phyloP scores from a whole-genome alignment of 1,284 basidiomycete species.

The Heterobasidion annosum region DNA sequence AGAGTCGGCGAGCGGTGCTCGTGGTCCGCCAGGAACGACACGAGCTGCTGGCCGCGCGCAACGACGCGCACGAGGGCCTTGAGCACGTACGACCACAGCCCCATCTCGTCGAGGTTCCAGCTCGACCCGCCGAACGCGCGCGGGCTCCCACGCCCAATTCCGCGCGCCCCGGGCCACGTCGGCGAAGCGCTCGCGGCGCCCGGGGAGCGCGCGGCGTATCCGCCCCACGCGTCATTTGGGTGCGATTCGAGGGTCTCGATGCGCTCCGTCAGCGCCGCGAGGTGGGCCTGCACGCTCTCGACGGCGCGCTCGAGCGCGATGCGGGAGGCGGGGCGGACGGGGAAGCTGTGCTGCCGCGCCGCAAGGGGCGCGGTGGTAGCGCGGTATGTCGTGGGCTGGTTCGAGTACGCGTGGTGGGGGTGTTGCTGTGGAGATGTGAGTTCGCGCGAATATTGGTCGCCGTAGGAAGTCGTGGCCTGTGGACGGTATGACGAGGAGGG shows the following conservation, averaged over 20 bases:
- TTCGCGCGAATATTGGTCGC: constrained; percentile 26
- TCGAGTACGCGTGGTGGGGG: constrained; percentile 12
- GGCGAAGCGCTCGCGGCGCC: constrained; percentile 25
- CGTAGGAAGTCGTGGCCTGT: constrained; percentile 24
- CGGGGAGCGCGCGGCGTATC: constrained; percentile 4
- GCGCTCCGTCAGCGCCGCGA: constrained; percentile 86
- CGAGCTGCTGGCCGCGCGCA: constrained; percentile 34
- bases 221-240: constrained; percentile 5
- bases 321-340: constrained; percentile 14
- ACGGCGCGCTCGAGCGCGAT: constrained; percentile 58
- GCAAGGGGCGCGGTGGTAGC: constrained; percentile 23
- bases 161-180: constrained; percentile 14
- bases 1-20: constrained; percentile 53
- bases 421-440: constrained; percentile 25
- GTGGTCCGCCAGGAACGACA: constrained; percentile 46
- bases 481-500: constrained; percentile 27
- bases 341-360: constrained; percentile 24
- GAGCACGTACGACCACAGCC: constrained; percentile 70
- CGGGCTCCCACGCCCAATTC: constrained; percentile 9
- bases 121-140: constrained; percentile 28
- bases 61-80: constrained; percentile 47
- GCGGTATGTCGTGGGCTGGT: constrained; percentile 18
- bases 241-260: constrained; percentile 62
- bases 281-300: constrained; percentile 80
- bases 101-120: constrained; percentile 69